Evolutionary conservation across 345 rosid genomes (phyloP), one percentile per base, ranked within the genome.

Genomic region (Clausena lansium): DNA sequence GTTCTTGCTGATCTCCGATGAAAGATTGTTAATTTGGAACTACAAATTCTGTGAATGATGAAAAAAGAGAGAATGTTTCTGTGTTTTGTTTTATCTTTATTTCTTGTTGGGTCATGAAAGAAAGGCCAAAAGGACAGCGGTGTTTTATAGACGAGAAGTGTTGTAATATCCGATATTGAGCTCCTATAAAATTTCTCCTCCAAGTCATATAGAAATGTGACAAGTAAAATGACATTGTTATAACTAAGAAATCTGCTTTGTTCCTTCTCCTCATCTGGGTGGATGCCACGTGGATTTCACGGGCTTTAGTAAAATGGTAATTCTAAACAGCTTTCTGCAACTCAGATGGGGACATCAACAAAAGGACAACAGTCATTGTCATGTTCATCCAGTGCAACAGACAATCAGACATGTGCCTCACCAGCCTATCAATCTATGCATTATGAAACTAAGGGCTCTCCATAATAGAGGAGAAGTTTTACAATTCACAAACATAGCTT

Each of bases 101-200:
- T 35, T 38, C 36, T n/a, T 41, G 20, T 67, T 54, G 75, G 58
- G 71, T 38, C 36, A 15, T 17, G 45, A 69, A 68, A 71, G 78
- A 79, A 79, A 55, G 76, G 78, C 78, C 83, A 68, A 82, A 77
- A 72, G 14, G 73, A 74, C 77, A 79, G 76, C 83, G 80, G 78
- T 79, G 81, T 73, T 83, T 70, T 68, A 71, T 62, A 68, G 76
- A 77, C 71, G 71, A 60, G 76, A 70, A 77, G 67, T 45, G 73
- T 88, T 73, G 91, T 83, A 79, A 77, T 54, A 69, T 81, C 89
- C 90, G 84, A 84, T 19, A 57, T 62, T 50, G 35, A 13, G 67
- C 59, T 62, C 9, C 4, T 32, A 32, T 15, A 35, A 38, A 67
- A 63, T 57, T 25, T 50, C 61, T 35, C 65, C 27, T 36, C 22